Evolutionary conservation across 2,329 filamentous ascomycete species (phyloP).

Genomic region (Iodosphaeria phyllophila): DNA sequence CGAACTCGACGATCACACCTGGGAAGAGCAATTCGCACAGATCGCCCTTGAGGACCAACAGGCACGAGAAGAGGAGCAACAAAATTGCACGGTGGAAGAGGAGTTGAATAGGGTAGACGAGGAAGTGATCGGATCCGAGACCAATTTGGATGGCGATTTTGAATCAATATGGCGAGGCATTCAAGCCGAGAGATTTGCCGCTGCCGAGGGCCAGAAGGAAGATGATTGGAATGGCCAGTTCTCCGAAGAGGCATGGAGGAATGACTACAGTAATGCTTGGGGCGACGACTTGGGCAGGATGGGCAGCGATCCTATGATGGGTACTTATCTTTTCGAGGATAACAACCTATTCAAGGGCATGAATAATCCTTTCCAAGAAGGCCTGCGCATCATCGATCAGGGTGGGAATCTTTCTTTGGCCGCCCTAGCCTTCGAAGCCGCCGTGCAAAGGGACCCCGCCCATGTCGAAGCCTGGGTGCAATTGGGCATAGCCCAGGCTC

Average conservation of each 20-base stretch:
- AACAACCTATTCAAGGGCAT: conserved; percentile 77
- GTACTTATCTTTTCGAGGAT: conserved; percentile 87
- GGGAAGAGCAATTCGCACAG: conserved; percentile 92
- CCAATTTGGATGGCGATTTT: conserved; percentile 67
- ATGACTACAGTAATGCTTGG: conserved; percentile 37
- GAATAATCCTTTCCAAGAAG: conserved; percentile 78
- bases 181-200: conserved; percentile 53
- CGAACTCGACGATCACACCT: conserved; percentile 82
- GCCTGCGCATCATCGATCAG: conserved; percentile 78
- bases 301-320: conserved; percentile 54
- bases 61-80: conserved; percentile 16
- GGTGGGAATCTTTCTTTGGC: conserved; percentile 89
- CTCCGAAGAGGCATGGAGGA: conserved; percentile 65
- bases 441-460: conserved; percentile 71
- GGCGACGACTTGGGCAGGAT: conserved; percentile 20
- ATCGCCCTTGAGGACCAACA: conserved; percentile 51
- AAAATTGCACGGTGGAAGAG: conserved; percentile 49
- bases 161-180: conserved; percentile 78
- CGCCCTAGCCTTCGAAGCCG: conserved; percentile 86
- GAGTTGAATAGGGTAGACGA: conserved; percentile 78
- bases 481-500: conserved; percentile 79
- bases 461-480: conserved; percentile 91
- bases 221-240: conserved; percentile 44
- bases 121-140: conserved; percentile 44
- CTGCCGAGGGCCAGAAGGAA: conserved; percentile 49